Evolutionary conservation across 192 early-diverging fungal species (phyloP).

Genomic region (Coemansia sp.): DNA sequence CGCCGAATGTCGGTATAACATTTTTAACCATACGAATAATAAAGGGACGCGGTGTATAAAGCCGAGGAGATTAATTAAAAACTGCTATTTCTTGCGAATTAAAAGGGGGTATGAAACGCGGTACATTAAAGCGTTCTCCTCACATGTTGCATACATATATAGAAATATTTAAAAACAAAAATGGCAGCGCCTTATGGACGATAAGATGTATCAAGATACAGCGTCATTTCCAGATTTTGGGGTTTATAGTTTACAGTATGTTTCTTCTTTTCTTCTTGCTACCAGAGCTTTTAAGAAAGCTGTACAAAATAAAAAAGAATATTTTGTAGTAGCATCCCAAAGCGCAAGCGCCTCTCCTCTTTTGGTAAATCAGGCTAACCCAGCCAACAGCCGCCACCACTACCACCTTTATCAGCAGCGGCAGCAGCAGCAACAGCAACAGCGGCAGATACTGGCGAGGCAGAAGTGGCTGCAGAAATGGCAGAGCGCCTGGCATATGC

Average conservation of each 20-base stretch:
- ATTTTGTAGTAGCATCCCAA: no score
- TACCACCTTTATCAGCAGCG: background rate
- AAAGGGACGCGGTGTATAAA: no score
- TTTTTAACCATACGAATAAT: no score
- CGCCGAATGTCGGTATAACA: background rate
- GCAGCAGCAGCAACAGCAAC: background rate
- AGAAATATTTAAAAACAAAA: background rate
- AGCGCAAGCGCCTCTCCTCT: no score
- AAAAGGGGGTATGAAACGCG: background rate
- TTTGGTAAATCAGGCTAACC: background rate
- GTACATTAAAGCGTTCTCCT: conserved; percentile 1
- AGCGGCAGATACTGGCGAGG: background rate
- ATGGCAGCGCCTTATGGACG: background rate
- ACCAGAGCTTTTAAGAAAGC: no score
- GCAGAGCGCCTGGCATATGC: conserved; percentile 4
- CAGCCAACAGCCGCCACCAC: background rate
- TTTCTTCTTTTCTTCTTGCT: no score
- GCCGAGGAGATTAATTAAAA: no score
- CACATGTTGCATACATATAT: conserved; percentile 1
- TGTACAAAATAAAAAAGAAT: no score
- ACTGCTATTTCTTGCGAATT: no score
- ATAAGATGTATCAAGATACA: background rate
- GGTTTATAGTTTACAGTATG: no score
- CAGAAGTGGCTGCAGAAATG: conserved; percentile 1
- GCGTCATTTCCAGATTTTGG: no score